phyloP scores from a whole-genome alignment of 352 stramenopile species.

The Pythium scleroteichum region DNA sequence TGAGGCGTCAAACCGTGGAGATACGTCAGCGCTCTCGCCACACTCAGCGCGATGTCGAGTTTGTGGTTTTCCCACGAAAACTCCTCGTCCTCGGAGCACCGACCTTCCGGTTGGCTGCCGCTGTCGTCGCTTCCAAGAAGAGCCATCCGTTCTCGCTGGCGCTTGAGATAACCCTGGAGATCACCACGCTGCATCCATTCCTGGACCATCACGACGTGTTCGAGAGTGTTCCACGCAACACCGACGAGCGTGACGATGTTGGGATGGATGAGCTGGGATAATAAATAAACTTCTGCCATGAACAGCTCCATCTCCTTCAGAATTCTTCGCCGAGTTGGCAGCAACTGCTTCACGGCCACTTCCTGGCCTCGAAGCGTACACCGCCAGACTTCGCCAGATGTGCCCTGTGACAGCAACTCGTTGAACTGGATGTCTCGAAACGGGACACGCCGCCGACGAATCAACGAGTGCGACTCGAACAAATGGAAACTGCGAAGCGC shows the following conservation, averaged over 20 bases:
- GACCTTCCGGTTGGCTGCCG: conserved; percentile 6
- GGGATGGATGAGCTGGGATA: conserved; percentile 65
- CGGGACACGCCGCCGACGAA: conserved; percentile 49
- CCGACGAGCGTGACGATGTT: conserved; percentile 62
- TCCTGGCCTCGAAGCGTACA: conserved; percentile 46
- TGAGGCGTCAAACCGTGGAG: conserved; percentile 76
- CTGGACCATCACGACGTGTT: conserved; percentile 72
- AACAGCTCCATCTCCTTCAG: conserved; percentile 79
- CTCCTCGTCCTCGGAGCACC: not conserved
- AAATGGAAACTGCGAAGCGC: conserved; percentile 60
- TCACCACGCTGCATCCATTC: conserved; percentile 76
- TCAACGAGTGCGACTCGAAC: conserved; percentile 66
- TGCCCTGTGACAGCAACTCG: conserved; percentile 47
- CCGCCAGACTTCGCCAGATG: conserved; percentile 73
- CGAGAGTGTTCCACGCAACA: conserved; percentile 73
- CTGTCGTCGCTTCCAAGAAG: conserved; percentile 3
- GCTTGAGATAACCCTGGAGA: conserved; percentile 49
- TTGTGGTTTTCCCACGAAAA: conserved; percentile 61
- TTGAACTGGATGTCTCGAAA: conserved; percentile 59
- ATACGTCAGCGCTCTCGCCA: conserved; percentile 74
- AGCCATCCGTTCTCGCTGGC: conserved; percentile 9
- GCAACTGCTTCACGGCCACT: conserved; percentile 72
- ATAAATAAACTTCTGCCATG: conserved; percentile 74
- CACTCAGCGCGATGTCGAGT: conserved; percentile 50
- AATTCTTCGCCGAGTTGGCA: conserved; percentile 47